Evolutionary conservation across 768 basidiomycete genomes (phyloP), one percentile per base, ranked within the genome.

Genomic region (Panus rudis): DNA sequence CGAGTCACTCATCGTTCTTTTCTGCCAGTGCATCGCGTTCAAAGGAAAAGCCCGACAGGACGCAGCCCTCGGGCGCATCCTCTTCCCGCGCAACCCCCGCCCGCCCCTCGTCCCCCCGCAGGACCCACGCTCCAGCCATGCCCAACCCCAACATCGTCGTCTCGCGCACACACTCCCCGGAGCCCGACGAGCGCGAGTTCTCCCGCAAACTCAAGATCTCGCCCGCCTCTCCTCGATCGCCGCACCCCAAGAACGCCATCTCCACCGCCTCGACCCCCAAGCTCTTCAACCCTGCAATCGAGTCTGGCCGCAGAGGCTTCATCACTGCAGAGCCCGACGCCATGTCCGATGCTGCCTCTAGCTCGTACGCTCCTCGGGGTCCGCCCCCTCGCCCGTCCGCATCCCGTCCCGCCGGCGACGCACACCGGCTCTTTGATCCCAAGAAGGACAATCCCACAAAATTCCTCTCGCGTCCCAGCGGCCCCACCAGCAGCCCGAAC

Each of bases 361-460:
- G 67, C 53, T 78, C 80, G 0, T 71, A 76, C 52, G 63, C 63
- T 11, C 66, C 66, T 13, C 63, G 65, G 45, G 45, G 49, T 22
- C 48, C 60, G 24, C 62, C 62, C 16, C 51, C 62, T 10, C 57
- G 61, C 26, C 52, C 56, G 11, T 51, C 55, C 25, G 42, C 58
- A 21, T 51, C 70, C 3, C 60, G 71, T 7, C 48, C 62, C 6
- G 42, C 49, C 32, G 23, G 62, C 35, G 51, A 59, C 22, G 12
- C 58, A 4, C 60, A 63, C 34, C 65, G 70, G 48, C 76, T 96
- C 0, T 93, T 92, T 45, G 92, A 98, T 57, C 89, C 87, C 46
- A 74, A 87, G 28, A 81, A 89, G 55, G 88, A 98, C 60, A 90
- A 98, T 60, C 91, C 96, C 0, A 77, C 92, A 24, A 77, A 84